phyloP scores from a whole-genome alignment of 768 basidiomycete species.

The Termitomyces bulborhizus region DNA sequence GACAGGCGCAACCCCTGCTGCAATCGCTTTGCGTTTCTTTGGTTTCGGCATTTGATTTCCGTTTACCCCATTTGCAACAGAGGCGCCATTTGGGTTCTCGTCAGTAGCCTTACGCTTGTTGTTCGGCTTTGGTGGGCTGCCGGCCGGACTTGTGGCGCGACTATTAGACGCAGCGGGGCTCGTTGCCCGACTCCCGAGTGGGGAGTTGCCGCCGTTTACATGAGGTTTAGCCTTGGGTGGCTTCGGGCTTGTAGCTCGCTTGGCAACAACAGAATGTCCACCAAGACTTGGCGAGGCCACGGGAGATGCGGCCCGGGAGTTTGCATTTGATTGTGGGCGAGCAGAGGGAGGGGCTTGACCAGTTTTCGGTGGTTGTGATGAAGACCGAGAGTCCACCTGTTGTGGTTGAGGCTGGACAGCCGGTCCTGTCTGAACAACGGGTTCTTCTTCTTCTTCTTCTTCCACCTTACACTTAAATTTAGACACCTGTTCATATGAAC shows the following conservation, averaged over 20 bases:
- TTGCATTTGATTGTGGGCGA: slow-evolving; percentile 27
- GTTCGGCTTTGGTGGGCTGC: slow-evolving; percentile 24
- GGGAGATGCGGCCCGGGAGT: slow-evolving; percentile 59
- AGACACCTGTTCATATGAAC: slow-evolving; percentile 1
- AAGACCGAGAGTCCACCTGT: slow-evolving; percentile 38
- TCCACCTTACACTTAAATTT: slow-evolving; percentile 43
- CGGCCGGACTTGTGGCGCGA: slow-evolving; percentile 38
- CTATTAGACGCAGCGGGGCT: slow-evolving; percentile 38
- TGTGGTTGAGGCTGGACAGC: slow-evolving; percentile 43
- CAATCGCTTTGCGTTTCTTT: slow-evolving; percentile 54
- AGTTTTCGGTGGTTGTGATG: slow-evolving; percentile 37
- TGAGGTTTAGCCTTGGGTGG: slow-evolving; percentile 48
- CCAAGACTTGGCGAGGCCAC: slow-evolving; percentile 48
- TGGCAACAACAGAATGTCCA: slow-evolving; percentile 76
- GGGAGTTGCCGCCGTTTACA: slow-evolving; percentile 53
- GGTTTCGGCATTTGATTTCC: slow-evolving; percentile 22
- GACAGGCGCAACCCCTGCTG: slow-evolving; percentile 21
- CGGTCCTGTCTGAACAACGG: slow-evolving; percentile 28
- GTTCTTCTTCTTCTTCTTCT: slow-evolving; percentile 65
- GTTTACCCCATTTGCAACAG: slow-evolving; percentile 12
- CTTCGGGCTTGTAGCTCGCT: slow-evolving; percentile 82
- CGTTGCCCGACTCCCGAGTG: slow-evolving; percentile 50
- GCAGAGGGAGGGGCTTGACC: slow-evolving; percentile 16
- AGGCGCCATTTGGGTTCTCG: slow-evolving; percentile 22
- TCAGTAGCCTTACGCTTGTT: slow-evolving; percentile 44